A percentile compares a stretch with the other conserved stretches of the same genome.
Evolutionary conservation across 352 stramenopile genomes (phyloP).

Genomic region (Pythium graminicola): DNA sequence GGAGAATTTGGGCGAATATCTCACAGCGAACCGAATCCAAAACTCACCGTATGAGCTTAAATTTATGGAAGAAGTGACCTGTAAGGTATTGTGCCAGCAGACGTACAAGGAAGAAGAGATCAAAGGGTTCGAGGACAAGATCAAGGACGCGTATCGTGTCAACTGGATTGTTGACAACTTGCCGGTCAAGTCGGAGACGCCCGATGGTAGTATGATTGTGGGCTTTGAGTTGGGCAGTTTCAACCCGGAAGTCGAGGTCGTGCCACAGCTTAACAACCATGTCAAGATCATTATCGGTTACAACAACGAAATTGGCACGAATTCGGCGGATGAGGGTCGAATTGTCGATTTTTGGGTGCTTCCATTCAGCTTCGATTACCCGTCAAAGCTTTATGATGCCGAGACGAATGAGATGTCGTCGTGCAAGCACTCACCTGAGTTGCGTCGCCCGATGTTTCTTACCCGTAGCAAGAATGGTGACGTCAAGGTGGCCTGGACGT

Average conservation of each 20-base stretch:
- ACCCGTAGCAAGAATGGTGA: slow-evolving; percentile 79
- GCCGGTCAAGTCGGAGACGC: slow-evolving; percentile 73
- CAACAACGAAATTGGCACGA: slow-evolving; percentile 81
- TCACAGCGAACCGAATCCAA: slow-evolving; percentile 98
- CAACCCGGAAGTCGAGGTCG: slow-evolving; percentile 88
- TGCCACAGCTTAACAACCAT: slow-evolving; percentile 97
- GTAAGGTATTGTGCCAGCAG: slow-evolving; percentile 64
- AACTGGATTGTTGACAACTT: slow-evolving; percentile 99
- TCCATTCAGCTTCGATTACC: slow-evolving; percentile 95
- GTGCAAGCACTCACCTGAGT: slow-evolving; percentile 66
- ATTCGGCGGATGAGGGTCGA: slow-evolving; percentile 79
- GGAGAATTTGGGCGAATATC: slow-evolving; percentile 99
- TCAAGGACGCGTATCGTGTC: slow-evolving; percentile 96
- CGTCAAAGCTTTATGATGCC: slow-evolving; percentile 59
- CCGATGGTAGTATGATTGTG: slow-evolving; percentile 60
- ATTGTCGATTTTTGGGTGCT: slow-evolving; percentile 99
- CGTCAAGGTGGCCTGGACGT: slow-evolving; percentile 92
- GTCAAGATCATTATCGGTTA: slow-evolving; percentile 98
- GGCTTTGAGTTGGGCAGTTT: slow-evolving; percentile 88
- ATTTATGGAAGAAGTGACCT: slow-evolving; percentile 72
- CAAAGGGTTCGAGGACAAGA: slow-evolving; percentile 89
- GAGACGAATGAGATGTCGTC: slow-evolving; percentile 62
- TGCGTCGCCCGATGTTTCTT: slow-evolving; percentile 66
- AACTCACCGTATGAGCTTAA: slow-evolving; percentile 97
- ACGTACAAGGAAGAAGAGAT: slow-evolving; percentile 91